Base-by-base conservation (phyloP, 2,329 filamentous ascomycete species). In the Fusarium penzigii region DNA sequence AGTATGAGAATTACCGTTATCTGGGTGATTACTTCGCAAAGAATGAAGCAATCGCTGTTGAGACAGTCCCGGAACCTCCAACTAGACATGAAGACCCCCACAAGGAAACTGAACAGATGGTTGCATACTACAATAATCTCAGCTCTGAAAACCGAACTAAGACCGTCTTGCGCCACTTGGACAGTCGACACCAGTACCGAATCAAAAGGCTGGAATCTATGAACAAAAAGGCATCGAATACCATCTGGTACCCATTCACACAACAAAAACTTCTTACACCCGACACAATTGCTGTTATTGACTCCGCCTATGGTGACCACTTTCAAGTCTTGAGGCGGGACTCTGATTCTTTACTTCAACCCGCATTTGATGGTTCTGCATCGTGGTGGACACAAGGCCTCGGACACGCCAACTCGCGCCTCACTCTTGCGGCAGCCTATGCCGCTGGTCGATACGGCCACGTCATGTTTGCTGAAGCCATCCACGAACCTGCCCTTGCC, bases 321-420 rank as follows among this genome's bases (percentile, higher is more conserved):
- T 95, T 94, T 68, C 87, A 93, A 65, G 86, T 85, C 0, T 65
- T 62, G 14, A 57, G 57, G 34, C 49, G 54, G 6, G 32, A 14
- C 1, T 39, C 42, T 0, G 2, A 55, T 0, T 46, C 42, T 6
- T 55, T 70, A 0, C 56, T 71, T 0, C 62, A 62, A 2, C 80
- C 89, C 1, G 86, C 88, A 0, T 92, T 94, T 49, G 91, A 95
- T 61, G 90, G 87, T 3, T 94, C 90, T 1, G 90, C 90, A 1
- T 93, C 89, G 0, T 95, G 91, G 90, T 95, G 91, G 90, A 95
- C 90, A 0, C 91, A 95, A 70, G 90, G 90, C 2, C 79, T 95
- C 0, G 90, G 91, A 1, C 91, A 95, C 59, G 88, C 86, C 6
- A 92, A 90, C 61, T 82, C 89, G 0, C 73, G 78, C 0, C 76